Evolutionary conservation across 2,329 filamentous ascomycete genomes (phyloP), one percentile per base, ranked within the genome.

Genomic region (Pyrenochaeta sp.): DNA sequence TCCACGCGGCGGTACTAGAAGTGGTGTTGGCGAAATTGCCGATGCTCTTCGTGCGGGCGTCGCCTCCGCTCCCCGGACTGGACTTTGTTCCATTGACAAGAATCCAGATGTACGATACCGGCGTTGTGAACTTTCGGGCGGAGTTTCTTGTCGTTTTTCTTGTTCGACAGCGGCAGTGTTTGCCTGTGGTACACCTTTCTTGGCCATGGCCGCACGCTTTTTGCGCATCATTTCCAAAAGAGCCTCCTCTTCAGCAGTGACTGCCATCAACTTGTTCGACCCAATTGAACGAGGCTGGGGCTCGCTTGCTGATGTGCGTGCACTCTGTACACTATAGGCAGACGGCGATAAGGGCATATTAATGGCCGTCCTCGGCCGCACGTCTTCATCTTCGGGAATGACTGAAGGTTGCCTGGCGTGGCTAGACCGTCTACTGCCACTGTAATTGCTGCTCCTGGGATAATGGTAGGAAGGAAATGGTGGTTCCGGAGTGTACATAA

Each of bases 201-300:
- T 78, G 27, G 75, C 75, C 80, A 82, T 82, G 7, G 76, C 77
- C 10, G 80, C 80, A 44, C 81, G 77, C 64, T 83, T 83, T 55
- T 78, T 76, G 7, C 82, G 79, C 80, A 84, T 82, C 69, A 83
- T 71, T 53, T 83, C 81, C 36, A 84, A 61, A 13, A 84, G 65
- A 25, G 79, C 78, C 67, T 82, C 81, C 64, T 84, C 82, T 65
- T 84, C 82, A 52, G 80, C 76, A 1, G 81, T 82, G 15, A 84
- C 81, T 30, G 79, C 79, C 78, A 84, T 82, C 30, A 78, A 65
- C 56, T 77, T 79, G 39, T 70, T 74, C 27, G 66, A 60, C 65
- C 59, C 69, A 59, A 56, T 68, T 28, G 58, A 65, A 12, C 66
- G 65, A 7, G 73, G 64, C 40, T 76, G 72, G 8, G 75, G 72